Conservation (phyloP, 305 asterid genomes). For the Striga hermonthica region DNA sequence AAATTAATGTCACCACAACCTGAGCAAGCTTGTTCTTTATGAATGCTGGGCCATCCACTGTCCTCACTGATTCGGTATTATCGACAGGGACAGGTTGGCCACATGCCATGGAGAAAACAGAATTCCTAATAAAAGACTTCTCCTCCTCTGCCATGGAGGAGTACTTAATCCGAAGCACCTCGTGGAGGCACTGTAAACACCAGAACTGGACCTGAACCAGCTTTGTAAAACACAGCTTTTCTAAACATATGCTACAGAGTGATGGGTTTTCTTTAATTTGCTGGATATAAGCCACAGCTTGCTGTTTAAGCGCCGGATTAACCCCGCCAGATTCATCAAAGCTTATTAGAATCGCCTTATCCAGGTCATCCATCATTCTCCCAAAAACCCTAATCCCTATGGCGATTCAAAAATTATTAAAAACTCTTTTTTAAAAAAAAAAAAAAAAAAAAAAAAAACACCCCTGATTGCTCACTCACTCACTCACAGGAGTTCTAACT, state of each 20-base stretch:
- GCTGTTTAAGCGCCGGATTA: constrained; percentile 59
- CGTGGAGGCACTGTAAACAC: constrained; percentile 88
- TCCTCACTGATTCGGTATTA: constrained; percentile 45
- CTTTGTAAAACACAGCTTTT: constrained; percentile 58
- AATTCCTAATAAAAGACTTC: constrained; percentile 64
- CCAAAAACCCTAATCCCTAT: constrained; percentile 40
- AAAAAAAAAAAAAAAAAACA: constrained; percentile 22
- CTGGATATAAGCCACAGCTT: constrained; percentile 65
- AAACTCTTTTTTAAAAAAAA: constrained; percentile 29
- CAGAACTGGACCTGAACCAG: constrained; percentile 87
- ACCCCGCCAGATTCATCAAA: constrained; percentile 81
- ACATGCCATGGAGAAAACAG: constrained; percentile 71
- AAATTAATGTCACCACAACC: constrained; percentile 70
- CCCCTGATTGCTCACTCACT: constrained; percentile 26
- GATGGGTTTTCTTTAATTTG: constrained; percentile 72
- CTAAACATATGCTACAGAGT: constrained; percentile 72
- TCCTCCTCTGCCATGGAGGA: constrained; percentile 62
- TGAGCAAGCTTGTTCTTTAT: constrained; percentile 94
- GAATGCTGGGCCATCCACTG: constrained; percentile 73
- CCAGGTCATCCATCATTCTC: constrained; percentile 81
- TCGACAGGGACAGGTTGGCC: constrained; percentile 45
- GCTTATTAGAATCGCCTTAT: constrained; percentile 79
- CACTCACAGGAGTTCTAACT: constrained; percentile 26
- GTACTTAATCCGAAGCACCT: constrained; percentile 55
- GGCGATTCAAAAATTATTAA: background rate